A percentile compares a stretch with the other conserved stretches of the same genome.
Conservation (phyloP, 768 basidiomycete species). For the Boletus subparvulus region DNA sequence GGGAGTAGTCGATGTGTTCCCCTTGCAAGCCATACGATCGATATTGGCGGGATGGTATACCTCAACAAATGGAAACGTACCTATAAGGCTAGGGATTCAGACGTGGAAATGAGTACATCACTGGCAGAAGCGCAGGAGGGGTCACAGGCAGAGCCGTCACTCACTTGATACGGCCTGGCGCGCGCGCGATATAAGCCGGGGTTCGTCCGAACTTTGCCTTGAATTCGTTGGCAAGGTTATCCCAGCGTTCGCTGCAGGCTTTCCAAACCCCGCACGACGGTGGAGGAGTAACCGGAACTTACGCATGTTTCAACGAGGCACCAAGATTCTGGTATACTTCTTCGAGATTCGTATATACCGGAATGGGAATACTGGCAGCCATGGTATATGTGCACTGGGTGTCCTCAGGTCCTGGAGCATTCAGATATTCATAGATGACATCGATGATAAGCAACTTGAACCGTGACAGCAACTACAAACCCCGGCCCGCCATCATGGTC, state of each 20-base stretch:
- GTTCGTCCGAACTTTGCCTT: constrained; percentile 60
- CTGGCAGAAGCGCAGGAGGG: not conserved
- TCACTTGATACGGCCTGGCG: constrained; percentile 82
- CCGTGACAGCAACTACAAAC: no score
- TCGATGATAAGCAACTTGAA: not conserved
- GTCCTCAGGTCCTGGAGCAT: not conserved
- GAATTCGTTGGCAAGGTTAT: constrained; percentile 60
- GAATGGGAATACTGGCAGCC: constrained; percentile 58
- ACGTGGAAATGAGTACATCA: not conserved
- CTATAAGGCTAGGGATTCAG: constrained; percentile 33
- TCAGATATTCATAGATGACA: not conserved
- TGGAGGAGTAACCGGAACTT: constrained; percentile 9
- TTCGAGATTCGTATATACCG: constrained; percentile 56
- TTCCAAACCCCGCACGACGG: not conserved
- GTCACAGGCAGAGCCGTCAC: constrained; percentile 5
- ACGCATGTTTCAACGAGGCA: constrained; percentile 54
- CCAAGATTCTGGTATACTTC: constrained; percentile 55
- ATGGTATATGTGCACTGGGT: constrained; percentile 28
- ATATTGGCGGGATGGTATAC: not conserved
- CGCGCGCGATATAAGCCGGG: constrained; percentile 69
- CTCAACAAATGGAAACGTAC: constrained; percentile 15
- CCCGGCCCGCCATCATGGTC: no score
- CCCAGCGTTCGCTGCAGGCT: constrained; percentile 50
- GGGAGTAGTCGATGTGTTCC: constrained; percentile 81
- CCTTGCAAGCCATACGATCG: constrained; percentile 42